Conservation (phyloP, 1,139 yeast genomes). For the Yamadazyma dushanensis region DNA sequence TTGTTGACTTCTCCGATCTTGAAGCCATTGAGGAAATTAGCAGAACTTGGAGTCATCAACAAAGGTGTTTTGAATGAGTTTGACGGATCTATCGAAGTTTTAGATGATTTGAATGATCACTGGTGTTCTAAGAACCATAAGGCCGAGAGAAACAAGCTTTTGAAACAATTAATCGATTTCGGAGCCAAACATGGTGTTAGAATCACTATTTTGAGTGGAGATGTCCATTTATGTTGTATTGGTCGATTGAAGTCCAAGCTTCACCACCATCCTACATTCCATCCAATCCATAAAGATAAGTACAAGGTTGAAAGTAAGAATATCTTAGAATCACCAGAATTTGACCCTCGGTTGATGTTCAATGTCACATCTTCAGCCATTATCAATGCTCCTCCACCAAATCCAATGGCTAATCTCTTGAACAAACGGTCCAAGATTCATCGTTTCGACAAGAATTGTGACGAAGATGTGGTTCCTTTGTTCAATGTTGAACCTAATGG, state of each 20-base stretch:
- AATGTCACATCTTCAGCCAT: constrained; percentile 89
- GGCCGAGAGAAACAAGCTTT: constrained; percentile 65
- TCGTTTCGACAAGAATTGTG: constrained; percentile 59
- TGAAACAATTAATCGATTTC: constrained; percentile 57
- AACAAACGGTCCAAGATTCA: constrained; percentile 70
- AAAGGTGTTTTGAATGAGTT: constrained; percentile 82
- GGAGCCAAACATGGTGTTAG: constrained; percentile 67
- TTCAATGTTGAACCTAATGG: constrained; percentile 68
- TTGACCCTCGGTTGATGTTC: constrained; percentile 75
- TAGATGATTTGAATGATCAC: constrained; percentile 93
- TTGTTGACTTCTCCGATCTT: constrained; percentile 62
- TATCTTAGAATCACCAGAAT: constrained; percentile 52
- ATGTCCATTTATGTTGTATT: constrained; percentile 84
- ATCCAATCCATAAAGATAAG: constrained; percentile 22
- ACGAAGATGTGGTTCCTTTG: constrained; percentile 78
- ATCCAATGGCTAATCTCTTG: constrained; percentile 70
- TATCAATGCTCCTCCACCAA: constrained; percentile 90
- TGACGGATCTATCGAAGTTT: constrained; percentile 85
- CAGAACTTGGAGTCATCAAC: constrained; percentile 65
- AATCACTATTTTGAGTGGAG: constrained; percentile 85
- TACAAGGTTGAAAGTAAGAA: constrained; percentile 37
- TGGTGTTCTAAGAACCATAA: constrained; percentile 93
- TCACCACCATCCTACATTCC: constrained; percentile 46
- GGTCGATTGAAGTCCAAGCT: constrained; percentile 71
- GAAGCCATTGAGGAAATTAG: constrained; percentile 65